phyloP scores from a whole-genome alignment of 345 rosid genomes.

The Eucalyptus caleyi region DNA sequence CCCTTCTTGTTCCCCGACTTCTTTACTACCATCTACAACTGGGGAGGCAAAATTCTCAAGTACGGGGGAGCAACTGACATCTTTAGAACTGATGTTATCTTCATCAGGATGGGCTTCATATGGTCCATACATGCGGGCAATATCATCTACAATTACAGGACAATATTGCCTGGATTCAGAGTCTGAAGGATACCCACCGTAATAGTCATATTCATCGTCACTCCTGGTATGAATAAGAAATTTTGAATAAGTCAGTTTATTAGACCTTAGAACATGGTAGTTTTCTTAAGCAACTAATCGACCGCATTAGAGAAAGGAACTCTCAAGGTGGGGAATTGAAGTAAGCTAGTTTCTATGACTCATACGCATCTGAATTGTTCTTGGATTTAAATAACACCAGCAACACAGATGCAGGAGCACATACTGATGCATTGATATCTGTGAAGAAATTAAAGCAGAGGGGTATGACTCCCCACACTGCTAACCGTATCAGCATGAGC shows the following conservation, averaged over 20 bases:
- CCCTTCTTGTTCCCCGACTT: constrained; percentile 11
- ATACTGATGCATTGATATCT: not conserved
- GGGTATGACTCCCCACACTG: not conserved
- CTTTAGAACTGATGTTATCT: constrained; percentile 24
- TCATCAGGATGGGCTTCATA: constrained; percentile 34
- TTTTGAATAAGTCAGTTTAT: not conserved
- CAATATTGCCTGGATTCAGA: constrained; percentile 44
- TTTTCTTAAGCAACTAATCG: not conserved
- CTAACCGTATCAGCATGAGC: not conserved
- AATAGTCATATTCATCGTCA: constrained; percentile 78
- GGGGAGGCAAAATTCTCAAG: constrained; percentile 29
- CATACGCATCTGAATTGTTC: not conserved
- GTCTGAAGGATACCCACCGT: constrained; percentile 41
- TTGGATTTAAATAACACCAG: not conserved
- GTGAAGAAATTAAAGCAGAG: not conserved
- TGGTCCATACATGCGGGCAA: constrained; percentile 27
- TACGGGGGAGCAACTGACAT: constrained; percentile 23
- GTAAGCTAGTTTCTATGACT: not conserved
- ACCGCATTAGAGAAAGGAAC: not conserved
- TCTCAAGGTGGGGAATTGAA: not conserved
- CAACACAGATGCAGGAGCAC: not conserved
- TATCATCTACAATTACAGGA: constrained; percentile 25
- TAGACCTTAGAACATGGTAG: not conserved
- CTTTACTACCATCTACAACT: constrained; percentile 17
- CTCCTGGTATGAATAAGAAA: constrained; percentile 31